Evolutionary conservation across 139 green algal species (phyloP).

Genomic region (Picocystis salinarum): DNA sequence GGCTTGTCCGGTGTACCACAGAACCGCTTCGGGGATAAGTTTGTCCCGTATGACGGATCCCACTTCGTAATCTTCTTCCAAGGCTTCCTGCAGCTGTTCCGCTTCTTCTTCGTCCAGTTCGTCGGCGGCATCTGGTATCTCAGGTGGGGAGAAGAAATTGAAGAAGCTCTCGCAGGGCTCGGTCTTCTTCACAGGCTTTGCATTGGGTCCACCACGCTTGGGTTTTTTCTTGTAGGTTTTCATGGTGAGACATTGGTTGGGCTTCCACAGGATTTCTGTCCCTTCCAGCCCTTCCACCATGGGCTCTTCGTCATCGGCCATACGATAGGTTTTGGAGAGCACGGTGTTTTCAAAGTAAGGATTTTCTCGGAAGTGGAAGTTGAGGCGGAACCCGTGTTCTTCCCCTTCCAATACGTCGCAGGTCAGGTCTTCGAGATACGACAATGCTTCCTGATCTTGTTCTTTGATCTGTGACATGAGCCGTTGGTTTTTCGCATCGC

Average conservation of each 20-base stretch:
- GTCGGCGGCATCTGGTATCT: constrained; percentile 53
- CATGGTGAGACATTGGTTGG: constrained; percentile 74
- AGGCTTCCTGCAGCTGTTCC: constrained; percentile 63
- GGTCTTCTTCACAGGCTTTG: constrained; percentile 68
- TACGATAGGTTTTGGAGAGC: constrained; percentile 59
- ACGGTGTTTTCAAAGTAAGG: constrained; percentile 64
- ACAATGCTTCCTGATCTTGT: constrained; percentile 70
- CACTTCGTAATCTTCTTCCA: constrained; percentile 68
- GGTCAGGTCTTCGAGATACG: constrained; percentile 54
- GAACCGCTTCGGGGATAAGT: constrained; percentile 62
- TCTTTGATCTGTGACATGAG: constrained; percentile 56
- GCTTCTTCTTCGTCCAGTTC: constrained; percentile 68
- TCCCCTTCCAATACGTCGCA: constrained; percentile 13
- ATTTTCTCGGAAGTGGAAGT: constrained; percentile 52
- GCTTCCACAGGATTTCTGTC: constrained; percentile 67
- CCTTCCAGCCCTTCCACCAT: constrained; percentile 59
- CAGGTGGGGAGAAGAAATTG: constrained; percentile 80
- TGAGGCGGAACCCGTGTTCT: constrained; percentile 1
- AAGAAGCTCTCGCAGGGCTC: constrained; percentile 77
- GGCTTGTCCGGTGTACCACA: constrained; percentile 82
- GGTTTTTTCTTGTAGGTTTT: constrained; percentile 95
- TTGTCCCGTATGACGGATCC: constrained; percentile 41
- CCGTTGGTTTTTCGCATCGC: too few relatives aligned
- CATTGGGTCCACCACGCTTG: constrained; percentile 47
- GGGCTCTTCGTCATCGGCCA: constrained; percentile 53